Evolutionary conservation across 2,329 filamentous ascomycete genomes (phyloP).

Genomic region (Diaporthe citri): DNA sequence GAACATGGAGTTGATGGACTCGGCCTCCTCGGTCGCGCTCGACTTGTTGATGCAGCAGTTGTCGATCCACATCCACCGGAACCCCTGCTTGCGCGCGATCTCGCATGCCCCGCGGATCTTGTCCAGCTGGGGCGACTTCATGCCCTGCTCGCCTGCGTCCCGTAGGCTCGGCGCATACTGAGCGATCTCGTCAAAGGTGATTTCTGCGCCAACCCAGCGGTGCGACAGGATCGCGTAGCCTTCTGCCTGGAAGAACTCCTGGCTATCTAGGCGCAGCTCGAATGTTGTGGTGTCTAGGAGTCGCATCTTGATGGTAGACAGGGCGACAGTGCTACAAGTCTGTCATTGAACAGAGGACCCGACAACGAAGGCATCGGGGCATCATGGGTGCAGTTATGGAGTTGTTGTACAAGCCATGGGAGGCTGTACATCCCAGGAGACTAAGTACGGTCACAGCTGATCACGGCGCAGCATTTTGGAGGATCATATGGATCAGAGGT

Average conservation of each 20-base stretch:
- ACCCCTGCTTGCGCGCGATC: neutral
- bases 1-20: conserved; percentile 31
- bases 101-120: conserved; percentile 25
- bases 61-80: conserved; percentile 28
- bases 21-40: neutral
- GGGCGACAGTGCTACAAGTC: neutral
- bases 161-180: neutral
- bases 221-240: conserved; percentile 13
- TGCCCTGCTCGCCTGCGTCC: neutral
- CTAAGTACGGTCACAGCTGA: neutral
- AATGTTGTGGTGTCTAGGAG: conserved; percentile 27
- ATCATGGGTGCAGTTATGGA: too few species aligned
- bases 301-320: neutral
- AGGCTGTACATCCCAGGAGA: too few species aligned
- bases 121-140: conserved; percentile 12
- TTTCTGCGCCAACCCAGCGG: neutral
- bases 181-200: conserved; percentile 21
- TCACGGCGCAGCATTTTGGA: neutral
- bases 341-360: neutral
- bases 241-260: neutral
- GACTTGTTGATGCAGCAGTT: conserved; percentile 32
- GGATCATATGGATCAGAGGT: neutral
- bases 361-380: accelerated
- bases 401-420: neutral
- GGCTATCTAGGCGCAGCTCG: neutral